A percentile compares a stretch with the other conserved stretches of the same genome.
Evolutionary conservation across 805 yeast genomes (phyloP).

Genomic region (Schwanniomyces sp.): DNA sequence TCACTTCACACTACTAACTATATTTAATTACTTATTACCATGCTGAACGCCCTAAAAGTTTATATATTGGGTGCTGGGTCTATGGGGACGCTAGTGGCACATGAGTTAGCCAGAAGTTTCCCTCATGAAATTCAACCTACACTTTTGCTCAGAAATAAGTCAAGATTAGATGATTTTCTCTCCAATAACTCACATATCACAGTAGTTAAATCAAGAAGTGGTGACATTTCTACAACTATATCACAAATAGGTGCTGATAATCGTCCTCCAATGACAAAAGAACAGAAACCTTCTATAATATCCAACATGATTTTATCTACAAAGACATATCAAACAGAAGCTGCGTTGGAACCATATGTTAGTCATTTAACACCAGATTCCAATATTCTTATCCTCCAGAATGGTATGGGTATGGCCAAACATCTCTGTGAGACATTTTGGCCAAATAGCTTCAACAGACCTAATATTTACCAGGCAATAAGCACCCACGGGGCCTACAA

Average conservation of each 20-base stretch:
- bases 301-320: constrained; percentile 71
- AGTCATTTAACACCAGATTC: constrained; percentile 49
- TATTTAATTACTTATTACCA: background rate
- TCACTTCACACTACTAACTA: background rate
- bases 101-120: constrained; percentile 39
- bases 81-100: constrained; percentile 52
- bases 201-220: constrained; percentile 18
- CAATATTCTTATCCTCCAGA: constrained; percentile 70
- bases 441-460: constrained; percentile 47
- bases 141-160: constrained; percentile 37
- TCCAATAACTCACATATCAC: constrained; percentile 40
- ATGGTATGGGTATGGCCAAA: constrained; percentile 77
- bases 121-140: constrained; percentile 41
- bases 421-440: constrained; percentile 52
- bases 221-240: constrained; percentile 12
- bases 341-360: constrained; percentile 58
- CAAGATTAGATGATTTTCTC: constrained; percentile 40
- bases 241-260: constrained; percentile 20
- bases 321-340: constrained; percentile 71
- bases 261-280: constrained; percentile 14
- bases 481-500: constrained; percentile 82
- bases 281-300: constrained; percentile 26
- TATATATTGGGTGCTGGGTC: constrained; percentile 54
- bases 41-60: constrained; percentile 15
- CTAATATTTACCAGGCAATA: constrained; percentile 70